A percentile compares a stretch with the other conserved stretches of the same genome.
These are phyloP conservation scores for Quercus aquifolioides DNA, from an alignment of 306 rosid genomes.

Conservation along the genomic window DNA sequence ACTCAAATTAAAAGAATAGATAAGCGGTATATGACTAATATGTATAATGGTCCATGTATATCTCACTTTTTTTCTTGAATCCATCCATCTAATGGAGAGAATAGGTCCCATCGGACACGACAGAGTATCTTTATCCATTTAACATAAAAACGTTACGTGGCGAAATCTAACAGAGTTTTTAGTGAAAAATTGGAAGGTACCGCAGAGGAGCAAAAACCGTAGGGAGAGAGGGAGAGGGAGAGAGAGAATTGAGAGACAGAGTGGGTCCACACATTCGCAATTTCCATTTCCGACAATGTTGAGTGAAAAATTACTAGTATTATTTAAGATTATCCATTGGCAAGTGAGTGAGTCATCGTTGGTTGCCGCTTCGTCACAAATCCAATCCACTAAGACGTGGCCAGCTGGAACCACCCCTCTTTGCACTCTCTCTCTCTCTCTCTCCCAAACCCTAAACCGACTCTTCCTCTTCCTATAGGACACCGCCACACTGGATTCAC, in stretches of 20 bases:
- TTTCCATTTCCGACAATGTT: not conserved
- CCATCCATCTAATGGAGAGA: too few species aligned
- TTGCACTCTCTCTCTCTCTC: not conserved
- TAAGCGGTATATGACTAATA: too few species aligned
- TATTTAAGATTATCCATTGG: constrained; percentile 46
- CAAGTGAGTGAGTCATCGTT: constrained; percentile 59
- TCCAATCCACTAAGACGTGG: constrained; percentile 49
- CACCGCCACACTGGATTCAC: constrained; percentile 39
- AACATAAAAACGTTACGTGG: too few species aligned
- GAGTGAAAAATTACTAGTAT: not conserved
- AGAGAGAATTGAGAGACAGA: not conserved
- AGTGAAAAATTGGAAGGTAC: too few species aligned
- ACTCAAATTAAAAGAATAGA: too few species aligned
- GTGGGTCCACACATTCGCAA: not conserved
- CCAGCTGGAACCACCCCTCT: constrained; percentile 45
- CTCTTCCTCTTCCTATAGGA: constrained; percentile 8
- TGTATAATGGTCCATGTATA: too few species aligned
- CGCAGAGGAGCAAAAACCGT: too few species aligned
- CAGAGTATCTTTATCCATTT: too few species aligned
- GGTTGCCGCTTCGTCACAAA: constrained; percentile 39
- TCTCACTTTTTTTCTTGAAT: too few species aligned
- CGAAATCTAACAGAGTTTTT: too few species aligned
- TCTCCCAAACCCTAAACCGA: constrained; percentile 34
- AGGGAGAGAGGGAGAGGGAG: not conserved
- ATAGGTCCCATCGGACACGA: too few species aligned